Base-by-base conservation (phyloP, 225 moss, liverwort and hornwort species). In the Sphagnum tenellum region DNA sequence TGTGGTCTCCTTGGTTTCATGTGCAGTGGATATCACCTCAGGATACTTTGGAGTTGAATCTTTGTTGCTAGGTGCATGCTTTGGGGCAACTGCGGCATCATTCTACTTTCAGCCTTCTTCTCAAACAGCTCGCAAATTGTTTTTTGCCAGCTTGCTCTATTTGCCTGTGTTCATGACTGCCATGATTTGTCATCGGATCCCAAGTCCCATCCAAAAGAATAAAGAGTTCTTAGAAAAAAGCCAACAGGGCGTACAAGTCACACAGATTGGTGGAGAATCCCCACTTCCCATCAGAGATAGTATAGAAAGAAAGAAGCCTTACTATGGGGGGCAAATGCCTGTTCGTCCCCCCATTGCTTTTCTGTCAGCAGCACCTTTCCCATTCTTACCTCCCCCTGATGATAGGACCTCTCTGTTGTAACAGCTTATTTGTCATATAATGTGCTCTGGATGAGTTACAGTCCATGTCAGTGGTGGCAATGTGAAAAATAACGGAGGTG, bases 311-410 rank as follows among this genome's bases (percentile, higher is more conserved):
- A 72, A 61, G 47, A 55, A 69, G 71, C 72, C 67, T 56, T 68
- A 57, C 11, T 55, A 67, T 48, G 71, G 75, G 71, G 70, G 75
- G 4, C 46, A 74, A 54, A 60, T 79, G 66, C 73, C 8, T 57
- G 59, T 71, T 62, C 70, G 64, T 6, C 85, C 94, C 11, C 94
- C 94, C 9, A 88, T 94, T 60, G 89, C 94, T 7, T 77, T 85
- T 49, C 71, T 94, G n/a, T 94, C 94, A 71, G 89, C 82, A 3
- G 94, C 94, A 3, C 94, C 94, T 44, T 94, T 94, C 64, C 94
- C 94, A 52, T 94, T 94, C 60, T 87, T 94, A 62, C 94, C 94
- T 14, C 85, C 91, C 50, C 94, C 94, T 45, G 94, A 82, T 46
- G 84, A 81, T 69, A 71, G 75, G 57, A 64, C 69, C 29, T 78